Evolutionary conservation across 2,329 filamentous ascomycete genomes (phyloP), one percentile per base, ranked within the genome.

Genomic region (Catunica adiposa): DNA sequence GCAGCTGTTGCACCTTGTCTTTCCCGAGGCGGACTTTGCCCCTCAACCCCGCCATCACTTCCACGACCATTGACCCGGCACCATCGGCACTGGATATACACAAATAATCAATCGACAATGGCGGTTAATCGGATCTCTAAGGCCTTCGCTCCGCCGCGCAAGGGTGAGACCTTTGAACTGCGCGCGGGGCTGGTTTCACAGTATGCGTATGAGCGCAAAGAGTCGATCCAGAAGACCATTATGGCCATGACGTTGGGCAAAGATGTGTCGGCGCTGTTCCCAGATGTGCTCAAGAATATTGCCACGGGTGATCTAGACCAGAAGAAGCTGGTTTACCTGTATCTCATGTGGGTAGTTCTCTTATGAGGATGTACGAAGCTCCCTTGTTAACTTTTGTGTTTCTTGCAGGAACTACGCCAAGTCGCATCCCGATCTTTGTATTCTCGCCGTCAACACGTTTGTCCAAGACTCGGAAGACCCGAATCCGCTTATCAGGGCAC

Each of bases 211-310:
- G 92, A 98, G 79, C 84, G 89, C 65, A 98, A 98, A 71, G 92
- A 98, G 74, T 86, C 92, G 23, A 98, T 98, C 63, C 92, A 98
- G 68, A 97, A 95, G 77, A 98, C 92, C 61, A 98, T 98, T 73
- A 97, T 97, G 89, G 89, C 92, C 67, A 98, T 98, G 92, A 98
- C 92, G 1, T 70, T 98, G 63, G 92, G 92, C 69, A 98, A 98
- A 71, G 92, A 98, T 71, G 92, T 98, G 59, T 98, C 92, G 55
- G 86, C 89, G 56, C 74, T 98, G 61, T 98, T 98, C 68, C 92
- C 92, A 1, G 92, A 98, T 67, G 92, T 98, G 34, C 75, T 98
- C 61, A 98, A 98, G 78, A 98, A 98, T 66, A 98, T 98, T 69
- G 92, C 92, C 58, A 98, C 92, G 1, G 75, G 72, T 48, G 92